Evolutionary conservation across 108 stramenopile genomes (phyloP), one percentile per base, ranked within the genome.

Genomic region (Fragilaria radians): DNA sequence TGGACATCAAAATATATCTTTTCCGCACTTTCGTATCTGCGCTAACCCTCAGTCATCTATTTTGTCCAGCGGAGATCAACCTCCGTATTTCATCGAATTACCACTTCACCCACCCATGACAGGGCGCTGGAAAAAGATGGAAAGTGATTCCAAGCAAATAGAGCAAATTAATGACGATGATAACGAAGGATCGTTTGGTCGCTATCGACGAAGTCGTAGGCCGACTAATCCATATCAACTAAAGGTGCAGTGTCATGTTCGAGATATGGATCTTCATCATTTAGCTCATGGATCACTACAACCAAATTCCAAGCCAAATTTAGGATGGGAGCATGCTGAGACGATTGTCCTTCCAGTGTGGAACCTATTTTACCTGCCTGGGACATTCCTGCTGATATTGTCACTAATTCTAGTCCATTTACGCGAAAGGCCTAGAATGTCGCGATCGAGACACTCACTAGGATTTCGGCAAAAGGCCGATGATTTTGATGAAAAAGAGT

Each of bases 11-110:
- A 22, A 51, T 3, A 9, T 28, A 18, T 27, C 1, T 24, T 2
- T 28, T 1, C 2, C 19, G 2, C 24, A 24, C 25, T 57, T 32
- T 32, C 55, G 31, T 19, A 57, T 57, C n/a, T 57, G 55, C 31
- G 31, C 32, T 4, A 17, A 18, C 32, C 55, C 33, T 5, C 55
- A 57, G 24, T 19, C 55, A 34, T 27, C 25, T 3, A 57, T 57
- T 32, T 27, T 57, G 55, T 34, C 55, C 32, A 57, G 28, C 24
- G 31, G 33, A 21, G 55, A 29, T 3, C 55, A 57, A 24, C 14
- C 55, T 19, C 55, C 55, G 1, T 57, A 57, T 32, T 57, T 57
- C 28, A 19, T 57, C 32, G 55, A 57, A 57, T 34, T 57, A 24
- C 55, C 55, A 4, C 28, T 57, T 3, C 30, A 29, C n/a, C 32